These are phyloP conservation scores for Magnusiomyces sp. DNA, from an alignment of 1,139 yeast species.

Conservation along the genomic window DNA sequence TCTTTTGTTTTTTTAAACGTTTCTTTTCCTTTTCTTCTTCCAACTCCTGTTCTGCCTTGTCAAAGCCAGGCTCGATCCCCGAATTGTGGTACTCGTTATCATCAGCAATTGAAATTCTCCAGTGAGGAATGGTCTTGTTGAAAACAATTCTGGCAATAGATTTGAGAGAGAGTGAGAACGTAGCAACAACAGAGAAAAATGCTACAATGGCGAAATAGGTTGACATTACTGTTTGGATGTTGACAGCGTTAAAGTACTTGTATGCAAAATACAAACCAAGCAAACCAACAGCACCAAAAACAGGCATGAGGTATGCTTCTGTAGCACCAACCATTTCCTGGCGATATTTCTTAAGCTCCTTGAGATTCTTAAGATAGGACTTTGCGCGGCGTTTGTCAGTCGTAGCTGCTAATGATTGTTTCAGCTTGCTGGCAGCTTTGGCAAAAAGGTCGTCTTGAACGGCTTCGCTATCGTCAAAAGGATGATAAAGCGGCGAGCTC, in stretches of 20 bases:
- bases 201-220: slow-evolving; percentile 32
- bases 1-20: slow-evolving; percentile 1
- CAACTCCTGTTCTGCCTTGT: slow-evolving; percentile 7
- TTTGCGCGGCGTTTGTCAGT: slow-evolving; percentile 1
- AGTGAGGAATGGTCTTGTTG: slow-evolving; percentile 22
- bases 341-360: slow-evolving; percentile 7
- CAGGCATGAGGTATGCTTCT: slow-evolving; percentile 37
- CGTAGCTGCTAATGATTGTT: not conserved
- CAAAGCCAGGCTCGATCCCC: slow-evolving; percentile 22
- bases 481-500: slow-evolving; percentile 39
- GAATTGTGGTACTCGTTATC: slow-evolving; percentile 28
- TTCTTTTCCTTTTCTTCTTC: slow-evolving; percentile 2
- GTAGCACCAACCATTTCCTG: slow-evolving; percentile 18
- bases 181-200: slow-evolving; percentile 25
- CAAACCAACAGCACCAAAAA: slow-evolving; percentile 35
- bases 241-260: slow-evolving; percentile 28
- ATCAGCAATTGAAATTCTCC: slow-evolving; percentile 28
- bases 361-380: not conserved
- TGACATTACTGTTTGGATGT: slow-evolving; percentile 29
- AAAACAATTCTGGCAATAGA: slow-evolving; percentile 23
- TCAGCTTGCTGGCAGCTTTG: slow-evolving; percentile 2
- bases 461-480: slow-evolving; percentile 30
- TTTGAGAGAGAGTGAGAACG: slow-evolving; percentile 25
- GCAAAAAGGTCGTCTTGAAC: slow-evolving; percentile 12
- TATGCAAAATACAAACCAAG: slow-evolving; percentile 34